Conservation (phyloP, 1,284 basidiomycete genomes). For the Vanrija sp. region DNA sequence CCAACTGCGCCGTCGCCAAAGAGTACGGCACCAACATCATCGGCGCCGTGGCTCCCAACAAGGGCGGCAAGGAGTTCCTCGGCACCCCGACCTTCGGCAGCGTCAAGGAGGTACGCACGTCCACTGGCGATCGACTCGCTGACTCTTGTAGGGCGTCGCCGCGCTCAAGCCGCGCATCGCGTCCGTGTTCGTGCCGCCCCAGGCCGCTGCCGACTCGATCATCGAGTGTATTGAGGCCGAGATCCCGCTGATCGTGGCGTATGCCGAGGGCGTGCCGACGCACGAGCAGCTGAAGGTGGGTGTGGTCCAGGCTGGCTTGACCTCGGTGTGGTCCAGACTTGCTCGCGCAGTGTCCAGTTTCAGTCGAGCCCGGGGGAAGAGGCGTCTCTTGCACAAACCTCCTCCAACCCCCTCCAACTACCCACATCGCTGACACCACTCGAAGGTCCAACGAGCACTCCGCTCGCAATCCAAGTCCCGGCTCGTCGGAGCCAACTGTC, state of each 20-base stretch:
- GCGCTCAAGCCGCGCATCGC: slow-evolving; percentile 17
- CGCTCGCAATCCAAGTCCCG: slow-evolving; percentile 86
- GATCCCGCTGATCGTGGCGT: slow-evolving; percentile 84
- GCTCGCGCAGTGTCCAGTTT: too few relatives aligned
- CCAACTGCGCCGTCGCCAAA: slow-evolving; percentile 12
- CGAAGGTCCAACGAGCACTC: slow-evolving; percentile 81
- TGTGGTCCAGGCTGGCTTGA: slow-evolving; percentile 53
- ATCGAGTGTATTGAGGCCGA: slow-evolving; percentile 92
- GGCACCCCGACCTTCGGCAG: slow-evolving; percentile 86
- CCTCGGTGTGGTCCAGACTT: too few relatives aligned
- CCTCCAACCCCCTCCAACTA: too few relatives aligned
- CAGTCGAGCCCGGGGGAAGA: background rate
- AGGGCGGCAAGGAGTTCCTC: slow-evolving; percentile 83
- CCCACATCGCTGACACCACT: slow-evolving; percentile 32
- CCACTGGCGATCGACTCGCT: background rate
- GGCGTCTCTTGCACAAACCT: background rate
- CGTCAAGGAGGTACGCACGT: slow-evolving; percentile 73
- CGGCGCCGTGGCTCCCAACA: slow-evolving; percentile 89
- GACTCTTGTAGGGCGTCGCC: background rate
- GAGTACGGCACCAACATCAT: slow-evolving; percentile 85
- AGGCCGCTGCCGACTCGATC: slow-evolving; percentile 77
- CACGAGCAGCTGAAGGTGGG: slow-evolving; percentile 59
- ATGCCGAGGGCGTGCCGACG: slow-evolving; percentile 83
- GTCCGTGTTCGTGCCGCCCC: slow-evolving; percentile 13
- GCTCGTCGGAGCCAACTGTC: slow-evolving; percentile 84